Base-by-base conservation (phyloP, 2,329 filamentous ascomycete species). In the Cladosporium sp. region DNA sequence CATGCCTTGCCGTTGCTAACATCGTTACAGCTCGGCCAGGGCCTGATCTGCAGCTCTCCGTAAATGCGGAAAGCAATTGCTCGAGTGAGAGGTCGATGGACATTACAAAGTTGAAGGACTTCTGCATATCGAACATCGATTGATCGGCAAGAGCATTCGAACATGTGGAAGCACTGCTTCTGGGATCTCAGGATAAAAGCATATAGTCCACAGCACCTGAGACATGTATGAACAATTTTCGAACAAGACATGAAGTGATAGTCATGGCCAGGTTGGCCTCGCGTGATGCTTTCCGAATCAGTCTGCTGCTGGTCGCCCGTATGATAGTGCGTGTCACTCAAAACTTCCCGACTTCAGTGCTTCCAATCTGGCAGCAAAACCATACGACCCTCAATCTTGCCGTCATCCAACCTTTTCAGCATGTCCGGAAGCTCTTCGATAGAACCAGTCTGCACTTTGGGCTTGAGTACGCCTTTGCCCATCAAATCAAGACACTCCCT, bases 401-500 rank as follows among this genome's bases (percentile, higher is more conserved):
- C 75, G 36, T 70, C 65, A 30, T 70, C 66, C n/a, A 77, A 52
- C 19, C 71, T 68, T 40, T 69, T 65, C 51, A 77, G 56, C 11
- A 73, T 67, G 12, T 59, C 64, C 2, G 71, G 71, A 40, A 78
- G 73, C 37, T 74, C 65, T 15, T 68, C 59, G 40, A 76, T 62
- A 12, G 61, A 66, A 6, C 65, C 69, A 6, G 65, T 67, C 52
- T 72, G 66, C 5, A 77, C 71, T 38, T 71, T 69, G 4, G 75
- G 75, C 15, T 51, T 61, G 22, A 77, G 67, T 1, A 69, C 64
- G 4, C 71, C 70, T 30, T 68, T 60, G 0, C 67, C 64, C 57
- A 78, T 73, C 39, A 77, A 60, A 6, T 73, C 61, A 43, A 75
- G 60, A 2, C 75, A 73, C 40, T 73, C 67, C 36, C 67, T 62